These are phyloP conservation scores for Lepidopterella palustris DNA, from an alignment of 495 filamentous ascomycete genomes.

Conservation along the genomic window DNA sequence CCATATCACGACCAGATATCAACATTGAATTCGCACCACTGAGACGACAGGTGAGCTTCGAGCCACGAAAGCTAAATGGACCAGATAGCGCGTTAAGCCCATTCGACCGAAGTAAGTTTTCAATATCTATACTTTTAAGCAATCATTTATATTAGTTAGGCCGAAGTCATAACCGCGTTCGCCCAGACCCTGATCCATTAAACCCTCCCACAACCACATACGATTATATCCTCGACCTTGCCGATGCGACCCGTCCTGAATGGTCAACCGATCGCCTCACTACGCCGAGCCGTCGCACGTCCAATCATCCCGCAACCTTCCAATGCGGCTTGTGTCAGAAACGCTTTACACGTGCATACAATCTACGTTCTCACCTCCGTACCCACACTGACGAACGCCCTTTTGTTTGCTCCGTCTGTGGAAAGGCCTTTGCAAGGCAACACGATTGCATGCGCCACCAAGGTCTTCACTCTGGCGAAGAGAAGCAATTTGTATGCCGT, in stretches of 20 bases:
- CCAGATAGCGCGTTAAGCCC: no score
- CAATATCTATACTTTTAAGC: no score
- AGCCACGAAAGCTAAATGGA: no score
- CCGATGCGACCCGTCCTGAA: constrained; percentile 86
- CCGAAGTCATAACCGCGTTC: no score
- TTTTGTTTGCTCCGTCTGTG: constrained; percentile 88
- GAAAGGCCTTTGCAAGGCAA: constrained; percentile 87
- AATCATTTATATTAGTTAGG: no score
- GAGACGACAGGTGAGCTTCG: no score
- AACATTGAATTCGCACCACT: no score
- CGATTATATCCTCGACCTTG: constrained; percentile 83
- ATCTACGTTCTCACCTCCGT: constrained; percentile 82
- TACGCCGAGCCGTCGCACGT: constrained; percentile 62
- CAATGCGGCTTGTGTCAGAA: constrained; percentile 40
- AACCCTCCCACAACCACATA: no score
- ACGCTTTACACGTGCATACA: constrained; percentile 50
- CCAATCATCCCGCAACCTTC: constrained; percentile 69
- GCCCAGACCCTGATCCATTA: no score
- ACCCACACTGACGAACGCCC: constrained; percentile 90
- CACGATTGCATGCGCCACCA: constrained; percentile 82
- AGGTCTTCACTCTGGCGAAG: constrained; percentile 83
- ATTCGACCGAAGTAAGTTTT: no score
- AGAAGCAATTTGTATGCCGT: constrained; percentile 74
- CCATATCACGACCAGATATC: no score
- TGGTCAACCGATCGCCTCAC: no score